A percentile compares a stretch with the other conserved stretches of the same genome.
Evolutionary conservation across 306 rosid genomes (phyloP).

Genomic region (Dryas octopetala): DNA sequence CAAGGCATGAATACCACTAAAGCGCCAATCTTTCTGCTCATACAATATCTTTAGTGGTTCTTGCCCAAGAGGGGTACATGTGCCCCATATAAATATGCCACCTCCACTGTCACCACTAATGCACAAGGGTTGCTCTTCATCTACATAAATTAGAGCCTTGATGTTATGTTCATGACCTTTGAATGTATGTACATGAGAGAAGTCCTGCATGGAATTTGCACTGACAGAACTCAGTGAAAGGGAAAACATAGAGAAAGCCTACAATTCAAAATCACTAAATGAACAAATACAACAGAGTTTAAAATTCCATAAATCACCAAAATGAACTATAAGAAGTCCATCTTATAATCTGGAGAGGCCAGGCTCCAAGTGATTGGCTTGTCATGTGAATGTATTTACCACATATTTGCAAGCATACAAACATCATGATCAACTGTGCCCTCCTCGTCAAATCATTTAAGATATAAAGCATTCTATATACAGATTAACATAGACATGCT

Average conservation of each 20-base stretch:
- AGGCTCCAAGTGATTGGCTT: not conserved
- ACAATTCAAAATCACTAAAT: not conserved
- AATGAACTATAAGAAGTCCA: not conserved
- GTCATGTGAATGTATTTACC: not conserved
- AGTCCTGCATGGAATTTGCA: constrained; percentile 60
- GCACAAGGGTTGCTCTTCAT: constrained; percentile 73
- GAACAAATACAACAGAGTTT: not conserved
- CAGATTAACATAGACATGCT: not conserved
- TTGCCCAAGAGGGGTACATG: constrained; percentile 50
- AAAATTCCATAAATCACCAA: not conserved
- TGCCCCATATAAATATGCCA: constrained; percentile 73
- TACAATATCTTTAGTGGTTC: constrained; percentile 73
- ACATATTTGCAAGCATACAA: constrained; percentile 1
- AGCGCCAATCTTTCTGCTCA: constrained; percentile 96
- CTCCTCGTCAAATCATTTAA: not conserved
- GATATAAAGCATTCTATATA: not conserved
- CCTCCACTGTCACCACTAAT: constrained; percentile 87
- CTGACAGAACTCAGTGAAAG: constrained; percentile 26
- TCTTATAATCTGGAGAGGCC: not conserved
- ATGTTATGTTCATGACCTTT: constrained; percentile 83
- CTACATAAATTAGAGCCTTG: constrained; percentile 68
- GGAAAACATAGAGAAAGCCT: not conserved
- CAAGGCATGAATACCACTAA: constrained; percentile 84
- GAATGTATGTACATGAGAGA: constrained; percentile 72
- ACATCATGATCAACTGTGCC: constrained; percentile 8